Conservation (phyloP, 2,329 filamentous ascomycete species). For the Metarhizium album region DNA sequence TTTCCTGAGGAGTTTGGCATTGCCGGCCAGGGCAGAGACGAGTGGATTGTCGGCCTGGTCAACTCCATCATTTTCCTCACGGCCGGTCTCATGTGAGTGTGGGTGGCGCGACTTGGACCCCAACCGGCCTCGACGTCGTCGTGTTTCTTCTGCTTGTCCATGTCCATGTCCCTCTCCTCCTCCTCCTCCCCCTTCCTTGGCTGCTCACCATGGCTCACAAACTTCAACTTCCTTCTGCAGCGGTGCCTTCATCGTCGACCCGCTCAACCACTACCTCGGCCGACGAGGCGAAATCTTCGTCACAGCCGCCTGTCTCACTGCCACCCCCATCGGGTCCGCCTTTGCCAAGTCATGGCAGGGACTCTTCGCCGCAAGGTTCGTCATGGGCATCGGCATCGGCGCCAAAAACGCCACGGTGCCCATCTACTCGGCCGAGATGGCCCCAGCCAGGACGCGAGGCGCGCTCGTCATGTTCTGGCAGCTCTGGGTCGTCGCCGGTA, state of each 20-base stretch:
- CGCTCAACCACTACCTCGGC: slow-evolving; percentile 50
- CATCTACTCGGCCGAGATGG: slow-evolving; percentile 63
- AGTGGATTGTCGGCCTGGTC: slow-evolving; percentile 24
- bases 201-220: too few species aligned
- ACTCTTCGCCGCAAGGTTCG: slow-evolving; percentile 53
- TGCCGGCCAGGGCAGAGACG: slow-evolving; percentile 28
- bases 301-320: slow-evolving; percentile 35
- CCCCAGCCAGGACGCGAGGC: slow-evolving; percentile 54
- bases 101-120: too few species aligned
- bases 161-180: too few species aligned
- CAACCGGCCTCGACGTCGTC: too few species aligned
- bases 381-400: slow-evolving; percentile 59
- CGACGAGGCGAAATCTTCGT: slow-evolving; percentile 57
- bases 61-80: slow-evolving; percentile 22
- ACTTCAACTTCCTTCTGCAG: slow-evolving; percentile 6
- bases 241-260: slow-evolving; percentile 23
- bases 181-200: background rate
- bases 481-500: slow-evolving; percentile 20
- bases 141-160: too few species aligned
- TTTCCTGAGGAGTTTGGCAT: slow-evolving; percentile 36
- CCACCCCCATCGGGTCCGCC: slow-evolving; percentile 45
- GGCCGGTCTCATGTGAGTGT: slow-evolving; percentile 47
- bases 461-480: slow-evolving; percentile 73
- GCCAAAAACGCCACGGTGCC: slow-evolving; percentile 54
- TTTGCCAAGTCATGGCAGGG: slow-evolving; percentile 56